Evolutionary conservation across 108 stramenopile species (phyloP), one percentile per base, ranked within the genome.

Genomic region (Seminavis robusta): DNA sequence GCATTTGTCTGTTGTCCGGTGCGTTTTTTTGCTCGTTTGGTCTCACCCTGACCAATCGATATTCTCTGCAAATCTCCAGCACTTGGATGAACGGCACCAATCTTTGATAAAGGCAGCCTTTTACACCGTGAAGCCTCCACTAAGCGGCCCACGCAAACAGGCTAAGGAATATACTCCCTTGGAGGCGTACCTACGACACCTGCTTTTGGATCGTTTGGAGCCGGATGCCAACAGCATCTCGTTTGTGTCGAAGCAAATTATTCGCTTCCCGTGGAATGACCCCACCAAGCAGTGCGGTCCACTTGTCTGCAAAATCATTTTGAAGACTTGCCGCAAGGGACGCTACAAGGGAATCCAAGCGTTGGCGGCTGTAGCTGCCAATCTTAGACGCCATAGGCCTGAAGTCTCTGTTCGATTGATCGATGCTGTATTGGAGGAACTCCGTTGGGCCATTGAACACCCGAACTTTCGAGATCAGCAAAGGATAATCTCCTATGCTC

Each of bases 201-300:
- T 97, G 39, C 56, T 97, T 29, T 46, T 88, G 43, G 80, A 79
- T 9, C 56, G 62, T 6, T 62, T 97, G 16, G 78, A 81, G 32
- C 69, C 86, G 19, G 71, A 75, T 26, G 80, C 77, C 3, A 45
- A 59, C 42, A 71, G 70, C 28, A 49, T 88, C 31, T 60, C 84
- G 2, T 80, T 78, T 59, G 90, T 90, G 15, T 71, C 90, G 25
- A 92, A 94, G 59, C 90, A 94, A 69, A 67, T 97, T 16, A 71
- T 91, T 31, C 80, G 88, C 19, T 69, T 95, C 41, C 95, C 95
- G 25, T 97, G 97, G 97, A 69, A 61, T 47, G 88, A 94, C 66
- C 81, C 87, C 31, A 59, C 73, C 9, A 55, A 78, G 41, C 69
- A 87, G n/a, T 92, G 84, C 37, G 83, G 79, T 28, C 61, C 59